These are phyloP conservation scores for Trichoderma orchidacearum DNA, from an alignment of 495 filamentous ascomycete species.

Conservation along the genomic window DNA sequence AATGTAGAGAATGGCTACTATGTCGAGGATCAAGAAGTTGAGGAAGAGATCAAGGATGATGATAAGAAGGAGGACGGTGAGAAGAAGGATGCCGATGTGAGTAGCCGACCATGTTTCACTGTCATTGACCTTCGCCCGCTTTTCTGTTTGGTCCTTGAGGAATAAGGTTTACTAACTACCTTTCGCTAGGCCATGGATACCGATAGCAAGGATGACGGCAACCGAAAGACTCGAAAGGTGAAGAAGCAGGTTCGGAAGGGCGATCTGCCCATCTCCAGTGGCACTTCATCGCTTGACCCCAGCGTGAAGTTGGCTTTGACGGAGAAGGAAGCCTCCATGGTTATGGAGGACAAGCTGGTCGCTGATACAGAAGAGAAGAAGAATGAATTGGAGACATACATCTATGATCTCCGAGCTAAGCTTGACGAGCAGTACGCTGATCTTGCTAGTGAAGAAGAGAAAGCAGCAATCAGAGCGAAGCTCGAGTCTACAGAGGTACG, in stretches of 20 bases:
- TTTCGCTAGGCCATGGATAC: conserved; percentile 77
- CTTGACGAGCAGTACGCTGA: conserved; percentile 80
- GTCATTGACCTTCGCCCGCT: too few species aligned
- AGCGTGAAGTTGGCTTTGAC: conserved; percentile 45
- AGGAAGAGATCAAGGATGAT: conserved; percentile 74
- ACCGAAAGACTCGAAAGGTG: conserved; percentile 91
- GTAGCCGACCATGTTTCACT: conserved; percentile 20
- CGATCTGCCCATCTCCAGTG: conserved; percentile 76
- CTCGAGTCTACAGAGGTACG: conserved; percentile 73
- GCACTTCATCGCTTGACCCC: conserved; percentile 65
- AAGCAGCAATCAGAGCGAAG: conserved; percentile 67
- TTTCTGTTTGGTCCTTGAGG: neutral
- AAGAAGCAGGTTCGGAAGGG: conserved; percentile 99
- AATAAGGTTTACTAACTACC: conserved; percentile 1
- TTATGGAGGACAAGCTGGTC: conserved; percentile 96
- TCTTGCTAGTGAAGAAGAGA: conserved; percentile 86
- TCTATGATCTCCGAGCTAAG: conserved; percentile 93
- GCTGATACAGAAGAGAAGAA: conserved; percentile 98
- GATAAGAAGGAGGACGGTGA: conserved; percentile 38
- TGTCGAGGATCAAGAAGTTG: conserved; percentile 95
- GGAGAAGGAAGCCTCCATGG: conserved; percentile 82
- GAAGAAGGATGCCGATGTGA: conserved; percentile 62
- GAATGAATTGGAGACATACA: conserved; percentile 96
- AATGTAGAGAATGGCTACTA: conserved; percentile 97
- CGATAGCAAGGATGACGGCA: conserved; percentile 58